Percentiles rank a stretch among this genome's conserved stretches.
phyloP scores from a whole-genome alignment of 768 basidiomycete species.

The Tulasnella sp. region DNA sequence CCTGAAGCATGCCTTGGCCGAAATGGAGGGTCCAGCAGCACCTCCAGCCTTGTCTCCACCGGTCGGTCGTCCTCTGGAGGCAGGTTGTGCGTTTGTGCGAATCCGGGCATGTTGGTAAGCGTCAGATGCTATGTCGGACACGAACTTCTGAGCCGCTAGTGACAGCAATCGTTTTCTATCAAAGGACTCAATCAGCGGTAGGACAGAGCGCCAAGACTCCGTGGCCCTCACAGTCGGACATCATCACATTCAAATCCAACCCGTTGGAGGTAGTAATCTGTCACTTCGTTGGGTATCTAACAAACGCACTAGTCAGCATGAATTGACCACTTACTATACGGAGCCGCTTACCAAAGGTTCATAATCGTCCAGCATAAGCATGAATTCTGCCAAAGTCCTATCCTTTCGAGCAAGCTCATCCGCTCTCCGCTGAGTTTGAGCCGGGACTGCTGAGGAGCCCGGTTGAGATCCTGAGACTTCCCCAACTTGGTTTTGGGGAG shows the following conservation, averaged over 20 bases:
- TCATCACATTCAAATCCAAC: conserved; percentile 97
- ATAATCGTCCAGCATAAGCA: conserved; percentile 95
- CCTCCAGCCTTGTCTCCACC: conserved; percentile 33
- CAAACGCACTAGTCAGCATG: background rate
- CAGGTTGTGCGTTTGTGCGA: conserved; percentile 72
- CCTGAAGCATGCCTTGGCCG: conserved; percentile 12
- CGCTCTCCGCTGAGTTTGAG: conserved; percentile 21
- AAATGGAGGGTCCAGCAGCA: conserved; percentile 40
- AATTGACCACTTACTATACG: background rate
- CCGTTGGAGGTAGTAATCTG: conserved; percentile 92
- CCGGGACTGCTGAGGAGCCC: background rate
- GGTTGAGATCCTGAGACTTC: background rate
- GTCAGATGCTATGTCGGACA: conserved; percentile 93
- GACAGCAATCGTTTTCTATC: conserved; percentile 87
- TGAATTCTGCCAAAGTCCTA: conserved; percentile 84
- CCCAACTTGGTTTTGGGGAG: background rate
- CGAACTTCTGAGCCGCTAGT: conserved; percentile 95
- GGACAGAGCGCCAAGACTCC: background rate
- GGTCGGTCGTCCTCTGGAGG: conserved; percentile 56
- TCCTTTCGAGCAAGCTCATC: conserved; percentile 64
- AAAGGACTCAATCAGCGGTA: background rate
- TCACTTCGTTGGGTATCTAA: conserved; percentile 96
- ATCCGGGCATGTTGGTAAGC: conserved; percentile 98
- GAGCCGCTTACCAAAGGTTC: conserved; percentile 72
- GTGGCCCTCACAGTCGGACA: conserved; percentile 65